Conservation (phyloP, 129 eudicot genomes). For the Pseudognaphalium luteoalbum region DNA sequence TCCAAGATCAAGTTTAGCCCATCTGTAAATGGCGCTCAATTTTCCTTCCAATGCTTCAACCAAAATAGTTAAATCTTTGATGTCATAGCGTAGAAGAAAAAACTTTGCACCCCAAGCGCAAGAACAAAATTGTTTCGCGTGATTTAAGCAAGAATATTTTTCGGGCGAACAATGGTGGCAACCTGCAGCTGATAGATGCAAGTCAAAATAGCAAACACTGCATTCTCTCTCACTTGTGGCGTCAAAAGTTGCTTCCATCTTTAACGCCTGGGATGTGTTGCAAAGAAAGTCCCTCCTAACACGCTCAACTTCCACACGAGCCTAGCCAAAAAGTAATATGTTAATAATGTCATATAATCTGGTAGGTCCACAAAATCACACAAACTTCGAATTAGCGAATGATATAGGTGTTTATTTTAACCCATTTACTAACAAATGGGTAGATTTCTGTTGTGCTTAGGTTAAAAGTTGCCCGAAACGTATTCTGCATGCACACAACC, state of each 20-base stretch:
- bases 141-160: conserved; percentile 92
- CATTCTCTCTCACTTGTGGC: conserved; percentile 93
- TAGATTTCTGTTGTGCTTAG: too few species aligned
- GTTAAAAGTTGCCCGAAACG: too few species aligned
- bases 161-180: conserved; percentile 91
- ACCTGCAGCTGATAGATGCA: conserved; percentile 94
- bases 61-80: conserved; percentile 69
- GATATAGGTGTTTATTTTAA: too few species aligned
- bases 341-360: background rate
- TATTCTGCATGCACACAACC: too few species aligned
- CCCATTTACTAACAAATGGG: too few species aligned
- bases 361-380: background rate
- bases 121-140: conserved; percentile 84
- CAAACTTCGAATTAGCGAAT: background rate
- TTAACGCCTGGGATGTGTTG: conserved; percentile 68
- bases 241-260: conserved; percentile 90
- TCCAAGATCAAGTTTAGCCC: conserved; percentile 97
- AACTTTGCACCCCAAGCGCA: conserved; percentile 88
- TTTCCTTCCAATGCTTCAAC: conserved; percentile 99
- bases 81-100: conserved; percentile 85
- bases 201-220: conserved; percentile 77
- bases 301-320: conserved; percentile 83
- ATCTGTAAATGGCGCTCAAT: conserved; percentile 88
- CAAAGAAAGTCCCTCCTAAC: conserved; percentile 88
- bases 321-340: conserved; percentile 34